Percentiles rank a stretch among this genome's conserved stretches.
These are phyloP conservation scores for Apophysomyces variabilis DNA, from an alignment of 371 early-diverging fungal species.

Conservation along the genomic window DNA sequence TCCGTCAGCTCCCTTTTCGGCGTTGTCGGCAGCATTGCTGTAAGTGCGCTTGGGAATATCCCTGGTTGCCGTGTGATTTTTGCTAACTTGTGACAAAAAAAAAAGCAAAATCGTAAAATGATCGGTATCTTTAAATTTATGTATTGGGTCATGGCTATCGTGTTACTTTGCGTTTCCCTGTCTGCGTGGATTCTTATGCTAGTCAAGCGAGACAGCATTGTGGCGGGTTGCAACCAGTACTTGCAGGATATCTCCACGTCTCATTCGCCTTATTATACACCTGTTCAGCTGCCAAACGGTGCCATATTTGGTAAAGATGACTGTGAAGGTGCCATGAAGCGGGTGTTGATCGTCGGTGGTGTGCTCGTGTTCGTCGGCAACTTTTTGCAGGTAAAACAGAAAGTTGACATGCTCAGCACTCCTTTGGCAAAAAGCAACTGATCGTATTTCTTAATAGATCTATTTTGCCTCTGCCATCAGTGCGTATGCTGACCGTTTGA, in stretches of 20 bases:
- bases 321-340: conserved; percentile 17
- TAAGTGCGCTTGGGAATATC: background rate
- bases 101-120: conserved; percentile 20
- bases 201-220: conserved; percentile 21
- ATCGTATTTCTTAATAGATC: conserved; percentile 11
- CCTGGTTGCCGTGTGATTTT: background rate
- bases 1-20: conserved; percentile 20
- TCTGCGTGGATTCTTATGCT: conserved; percentile 29
- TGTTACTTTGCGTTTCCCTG: conserved; percentile 20
- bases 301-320: conserved; percentile 3
- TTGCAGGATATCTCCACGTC: conserved; percentile 4
- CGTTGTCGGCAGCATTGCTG: conserved; percentile 17
- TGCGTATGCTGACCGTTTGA: conserved; percentile 31
- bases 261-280: conserved; percentile 14
- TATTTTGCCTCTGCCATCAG: conserved; percentile 28
- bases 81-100: background rate
- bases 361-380: conserved; percentile 26
- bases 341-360: conserved; percentile 25
- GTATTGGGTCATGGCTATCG: conserved; percentile 35
- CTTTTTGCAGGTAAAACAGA: conserved; percentile 21
- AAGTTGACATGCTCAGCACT: conserved; percentile 5
- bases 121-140: conserved; percentile 27
- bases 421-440: background rate
- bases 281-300: conserved; percentile 64
- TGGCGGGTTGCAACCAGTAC: conserved; percentile 15